These are phyloP conservation scores for Thecaphora thlaspeos DNA, from an alignment of 1,284 basidiomycete genomes.

Conservation along the genomic window DNA sequence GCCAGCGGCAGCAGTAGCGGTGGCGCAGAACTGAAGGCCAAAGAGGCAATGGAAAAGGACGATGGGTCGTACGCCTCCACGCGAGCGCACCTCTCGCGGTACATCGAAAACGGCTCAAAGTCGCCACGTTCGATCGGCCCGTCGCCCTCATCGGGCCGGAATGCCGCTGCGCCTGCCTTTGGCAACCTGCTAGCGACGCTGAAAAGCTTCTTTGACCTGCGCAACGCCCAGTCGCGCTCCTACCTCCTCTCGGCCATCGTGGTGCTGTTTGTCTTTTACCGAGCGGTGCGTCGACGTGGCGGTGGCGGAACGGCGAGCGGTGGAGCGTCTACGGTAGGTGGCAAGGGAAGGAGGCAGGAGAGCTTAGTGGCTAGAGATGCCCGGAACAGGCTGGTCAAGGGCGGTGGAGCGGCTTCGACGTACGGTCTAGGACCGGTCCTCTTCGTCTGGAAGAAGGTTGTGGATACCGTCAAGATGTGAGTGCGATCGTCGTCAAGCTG, in stretches of 20 bases:
- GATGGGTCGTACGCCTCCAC: slow-evolving; percentile 26
- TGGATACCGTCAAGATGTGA: slow-evolving; percentile 36
- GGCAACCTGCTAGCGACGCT: slow-evolving; percentile 12
- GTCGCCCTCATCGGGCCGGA: too few relatives aligned
- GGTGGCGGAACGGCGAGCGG: neutral
- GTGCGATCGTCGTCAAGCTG: slow-evolving; percentile 2
- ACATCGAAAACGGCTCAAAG: slow-evolving; percentile 18
- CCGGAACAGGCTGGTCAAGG: slow-evolving; percentile 18
- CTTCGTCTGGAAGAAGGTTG: slow-evolving; percentile 24
- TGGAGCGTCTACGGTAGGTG: neutral
- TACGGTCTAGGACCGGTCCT: slow-evolving; percentile 21
- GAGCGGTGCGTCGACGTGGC: slow-evolving; percentile 12
- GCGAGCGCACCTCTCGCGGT: slow-evolving; percentile 25
- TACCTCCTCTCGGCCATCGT: slow-evolving; percentile 30
- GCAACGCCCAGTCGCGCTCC: slow-evolving; percentile 21
- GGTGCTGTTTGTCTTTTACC: slow-evolving; percentile 23
- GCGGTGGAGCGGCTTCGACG: too few relatives aligned
- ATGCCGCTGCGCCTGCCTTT: too few relatives aligned
- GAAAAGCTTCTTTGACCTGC: slow-evolving; percentile 18
- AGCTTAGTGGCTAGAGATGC: slow-evolving; percentile 20
- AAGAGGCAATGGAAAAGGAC: slow-evolving; percentile 11
- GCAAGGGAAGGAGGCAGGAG: neutral
- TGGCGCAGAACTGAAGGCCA: slow-evolving; percentile 4
- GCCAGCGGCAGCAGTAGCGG: neutral
- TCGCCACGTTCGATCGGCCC: too few relatives aligned